Base-by-base conservation (phyloP, 176 grass and related monocot species). In the Alloteropsis semialata region DNA sequence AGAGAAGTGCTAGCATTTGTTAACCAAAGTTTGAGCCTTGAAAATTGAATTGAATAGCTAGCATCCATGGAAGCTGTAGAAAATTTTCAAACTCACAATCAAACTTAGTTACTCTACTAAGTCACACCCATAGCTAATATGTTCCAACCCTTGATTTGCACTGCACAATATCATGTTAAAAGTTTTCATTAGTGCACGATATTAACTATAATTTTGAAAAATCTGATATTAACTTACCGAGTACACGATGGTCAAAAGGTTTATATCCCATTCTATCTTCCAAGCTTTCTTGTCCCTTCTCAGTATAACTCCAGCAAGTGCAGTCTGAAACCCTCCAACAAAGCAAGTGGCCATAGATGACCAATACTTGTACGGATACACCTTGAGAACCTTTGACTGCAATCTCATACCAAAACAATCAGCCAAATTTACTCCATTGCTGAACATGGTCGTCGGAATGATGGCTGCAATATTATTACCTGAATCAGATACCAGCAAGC, bases 311-410 rank as follows among this genome's bases (percentile, higher is more conserved):
- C 85, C 88, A 19, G 49, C 59, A 62, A 90, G 0, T 66, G 72
- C 49, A 34, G 88, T 88, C 24, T 93, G 85, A 63, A 93, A 38
- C 18, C 84, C 87, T 82, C 88, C 91, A 62, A 85, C 41, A 21
- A 93, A 74, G 33, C 91, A 93, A 10, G 85, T 90, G 2, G 58
- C 76, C 88, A 90, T 90, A 59, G 88, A 90, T 2, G 88, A 84
- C 81, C 91, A 93, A 57, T 85, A 93, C 62, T 90, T 93, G 76
- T 84, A 93, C 0, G 91, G 88, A 58, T 93, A 93, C 17, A 93
- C 88, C 73, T 88, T 90, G 14, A 90, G 44, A 76, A 93, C 71
- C 76, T 85, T 90, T 0, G 77, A 86, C 91, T 93, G 55, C 4
- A 10, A 73, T 22, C 74, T 5, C 5, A 56, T 14, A 22, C 30